phyloP scores from a whole-genome alignment of 495 filamentous ascomycete genomes.

The Daldinia bambusicola region DNA sequence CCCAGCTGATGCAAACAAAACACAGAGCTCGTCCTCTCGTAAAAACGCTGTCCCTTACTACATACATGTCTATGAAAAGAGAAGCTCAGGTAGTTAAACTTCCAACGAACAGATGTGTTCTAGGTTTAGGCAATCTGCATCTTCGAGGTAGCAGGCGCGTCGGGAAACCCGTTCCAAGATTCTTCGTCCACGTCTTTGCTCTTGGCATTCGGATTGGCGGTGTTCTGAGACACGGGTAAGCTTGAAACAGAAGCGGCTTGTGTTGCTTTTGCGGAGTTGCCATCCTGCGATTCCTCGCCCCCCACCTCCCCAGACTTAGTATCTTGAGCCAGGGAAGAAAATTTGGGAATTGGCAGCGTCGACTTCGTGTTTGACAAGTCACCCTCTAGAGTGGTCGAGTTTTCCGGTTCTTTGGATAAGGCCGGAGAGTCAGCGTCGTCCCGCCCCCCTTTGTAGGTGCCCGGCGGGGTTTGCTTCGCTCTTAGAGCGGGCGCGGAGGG shows the following conservation, averaged over 20 bases:
- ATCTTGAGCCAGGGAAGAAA: slow-evolving; percentile 18
- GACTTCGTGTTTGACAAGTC: background rate
- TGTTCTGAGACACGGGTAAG: slow-evolving; percentile 9
- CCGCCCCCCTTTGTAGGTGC: background rate
- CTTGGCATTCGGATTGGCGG: background rate
- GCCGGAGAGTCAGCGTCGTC: background rate
- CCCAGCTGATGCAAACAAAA: slow-evolving; percentile 38
- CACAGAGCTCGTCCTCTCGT: slow-evolving; percentile 16
- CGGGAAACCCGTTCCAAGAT: slow-evolving; percentile 30
- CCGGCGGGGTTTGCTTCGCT: slow-evolving; percentile 23
- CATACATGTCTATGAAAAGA: slow-evolving; percentile 5
- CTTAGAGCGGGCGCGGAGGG: slow-evolving; percentile 28
- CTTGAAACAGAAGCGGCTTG: background rate
- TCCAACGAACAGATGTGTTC: background rate
- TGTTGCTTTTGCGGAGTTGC: background rate
- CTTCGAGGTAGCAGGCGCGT: slow-evolving; percentile 8
- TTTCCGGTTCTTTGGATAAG: background rate
- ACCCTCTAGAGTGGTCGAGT: background rate
- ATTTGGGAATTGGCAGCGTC: slow-evolving; percentile 9
- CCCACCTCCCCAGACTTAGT: slow-evolving; percentile 8
- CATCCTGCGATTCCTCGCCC: slow-evolving; percentile 8
- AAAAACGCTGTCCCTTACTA: background rate
- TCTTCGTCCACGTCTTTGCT: slow-evolving; percentile 20
- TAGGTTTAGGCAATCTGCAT: background rate
- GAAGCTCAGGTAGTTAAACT: too few species aligned